Conservation (phyloP, 2,329 filamentous ascomycete genomes). For the Botryotinia narcissicola region DNA sequence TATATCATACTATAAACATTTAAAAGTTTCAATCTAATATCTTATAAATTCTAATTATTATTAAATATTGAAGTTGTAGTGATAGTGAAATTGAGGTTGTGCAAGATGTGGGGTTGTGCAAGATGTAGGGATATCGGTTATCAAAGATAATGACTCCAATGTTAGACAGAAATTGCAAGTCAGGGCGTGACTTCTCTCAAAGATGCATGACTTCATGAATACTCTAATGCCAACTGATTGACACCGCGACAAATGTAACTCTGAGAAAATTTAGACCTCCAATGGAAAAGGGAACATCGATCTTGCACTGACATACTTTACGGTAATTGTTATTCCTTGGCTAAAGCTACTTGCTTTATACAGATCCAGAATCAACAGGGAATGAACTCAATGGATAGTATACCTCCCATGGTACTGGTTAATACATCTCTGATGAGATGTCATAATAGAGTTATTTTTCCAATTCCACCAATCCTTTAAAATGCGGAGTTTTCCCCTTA, state of each 20-base stretch:
- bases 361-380: too few species aligned
- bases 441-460: not conserved
- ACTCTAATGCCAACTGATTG: not conserved
- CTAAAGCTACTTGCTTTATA: not conserved
- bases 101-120: too few species aligned
- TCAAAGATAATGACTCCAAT: not conserved
- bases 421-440: not conserved
- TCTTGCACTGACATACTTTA: not conserved
- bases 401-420: rapidly evolving
- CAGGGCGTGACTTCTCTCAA: not conserved
- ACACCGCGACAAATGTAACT: not conserved
- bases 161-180: not conserved
- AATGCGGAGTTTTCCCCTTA: not conserved
- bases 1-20: too few species aligned
- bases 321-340: not conserved
- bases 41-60: too few species aligned
- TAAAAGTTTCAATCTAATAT: too few species aligned
- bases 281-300: not conserved
- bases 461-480: not conserved
- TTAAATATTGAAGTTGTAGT: too few species aligned
- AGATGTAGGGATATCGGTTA: too few species aligned
- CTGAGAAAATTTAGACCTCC: not conserved
- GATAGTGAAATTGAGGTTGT: too few species aligned
- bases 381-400: rapidly evolving
- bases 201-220: not conserved